Base-by-base conservation (phyloP, 352 stramenopile species). In the Pythium folliculosum region DNA sequence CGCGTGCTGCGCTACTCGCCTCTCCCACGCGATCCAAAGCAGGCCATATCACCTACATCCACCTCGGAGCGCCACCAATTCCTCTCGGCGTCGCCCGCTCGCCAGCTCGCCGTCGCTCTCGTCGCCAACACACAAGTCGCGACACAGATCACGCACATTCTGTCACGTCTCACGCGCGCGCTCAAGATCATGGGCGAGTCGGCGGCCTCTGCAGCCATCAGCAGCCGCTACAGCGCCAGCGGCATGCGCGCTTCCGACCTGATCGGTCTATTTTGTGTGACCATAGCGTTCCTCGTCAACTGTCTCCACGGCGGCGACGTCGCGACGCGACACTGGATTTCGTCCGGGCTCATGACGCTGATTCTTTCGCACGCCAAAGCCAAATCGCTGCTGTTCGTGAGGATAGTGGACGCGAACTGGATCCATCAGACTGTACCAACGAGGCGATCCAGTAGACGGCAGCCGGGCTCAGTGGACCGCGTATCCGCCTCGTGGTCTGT, bases 111-210 rank as follows among this genome's bases (percentile, higher is more conserved):
- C 10, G 10, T 67, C 16, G n/a, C 30, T 9, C 49, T 72, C 22
- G 32, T 7, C 17, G n/a, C 45, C n/a, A 56, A 58, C 25, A 19
- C 19, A 3, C 17, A n/a, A 1, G 21, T 66, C 9, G 23, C 25
- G 6, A 55, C 37, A 9, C 60, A 79, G 22, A 43, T 82, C 14
- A 70, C 70, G 8, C 47, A 51, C 9, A 48, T 77, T 16, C 59
- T 85, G 1, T 58, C 73, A 0, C 68, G 48, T 22, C 67, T 73
- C 6, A 66, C 58, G 5, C 56, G 62, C 5, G 58, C 38, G 3
- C 52, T 84, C 1, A 84, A 82, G 65, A 55, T 77, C 0, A 22
- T 78, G 16, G 78, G 76, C 13, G 69, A 77, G 48, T 69, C 68
- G 7, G 67, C 63, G 14, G 51, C 23, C 8, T 53, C 60, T 13